Conservation (phyloP, 1,284 basidiomycete genomes). For the Leccinum solheimii region DNA sequence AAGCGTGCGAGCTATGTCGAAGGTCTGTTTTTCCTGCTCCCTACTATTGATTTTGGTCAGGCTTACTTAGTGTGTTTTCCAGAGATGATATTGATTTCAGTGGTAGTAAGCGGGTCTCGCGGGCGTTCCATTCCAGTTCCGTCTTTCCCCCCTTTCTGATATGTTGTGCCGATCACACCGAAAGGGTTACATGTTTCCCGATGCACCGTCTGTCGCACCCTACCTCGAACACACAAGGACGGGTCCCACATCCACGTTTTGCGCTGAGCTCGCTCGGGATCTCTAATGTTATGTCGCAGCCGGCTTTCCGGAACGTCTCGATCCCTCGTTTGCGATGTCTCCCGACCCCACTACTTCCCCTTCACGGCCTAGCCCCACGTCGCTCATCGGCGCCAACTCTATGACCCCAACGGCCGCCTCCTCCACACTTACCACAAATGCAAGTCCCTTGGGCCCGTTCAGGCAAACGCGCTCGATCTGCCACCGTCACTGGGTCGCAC, state of each 20-base stretch:
- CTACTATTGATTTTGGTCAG: too few species aligned
- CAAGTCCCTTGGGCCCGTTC: too few species aligned
- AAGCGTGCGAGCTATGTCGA: too few species aligned
- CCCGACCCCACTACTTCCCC: neutral
- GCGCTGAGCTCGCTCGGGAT: constrained; percentile 59
- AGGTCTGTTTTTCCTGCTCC: too few species aligned
- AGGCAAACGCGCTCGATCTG: constrained; percentile 39
- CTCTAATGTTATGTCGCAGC: constrained; percentile 76
- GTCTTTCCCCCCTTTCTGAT: neutral
- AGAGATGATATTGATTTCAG: constrained; percentile 44
- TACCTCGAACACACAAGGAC: constrained; percentile 71
- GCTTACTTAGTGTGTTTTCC: too few species aligned
- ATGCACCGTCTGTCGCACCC: constrained; percentile 64
- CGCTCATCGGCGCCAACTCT: constrained; percentile 75
- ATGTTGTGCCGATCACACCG: neutral
- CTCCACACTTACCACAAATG: constrained; percentile 75
- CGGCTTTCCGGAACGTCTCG: constrained; percentile 77
- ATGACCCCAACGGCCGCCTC: constrained; percentile 63
- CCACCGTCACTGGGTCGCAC: constrained; percentile 37
- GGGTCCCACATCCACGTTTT: constrained; percentile 74
- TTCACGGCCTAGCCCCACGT: constrained; percentile 26
- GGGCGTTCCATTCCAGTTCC: constrained; percentile 2
- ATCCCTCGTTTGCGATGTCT: too few species aligned
- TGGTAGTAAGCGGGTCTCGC: constrained; percentile 42
- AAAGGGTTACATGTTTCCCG: constrained; percentile 78